Base-by-base conservation (phyloP, 1,284 basidiomycete species). In the Apiotrichum porosum region DNA sequence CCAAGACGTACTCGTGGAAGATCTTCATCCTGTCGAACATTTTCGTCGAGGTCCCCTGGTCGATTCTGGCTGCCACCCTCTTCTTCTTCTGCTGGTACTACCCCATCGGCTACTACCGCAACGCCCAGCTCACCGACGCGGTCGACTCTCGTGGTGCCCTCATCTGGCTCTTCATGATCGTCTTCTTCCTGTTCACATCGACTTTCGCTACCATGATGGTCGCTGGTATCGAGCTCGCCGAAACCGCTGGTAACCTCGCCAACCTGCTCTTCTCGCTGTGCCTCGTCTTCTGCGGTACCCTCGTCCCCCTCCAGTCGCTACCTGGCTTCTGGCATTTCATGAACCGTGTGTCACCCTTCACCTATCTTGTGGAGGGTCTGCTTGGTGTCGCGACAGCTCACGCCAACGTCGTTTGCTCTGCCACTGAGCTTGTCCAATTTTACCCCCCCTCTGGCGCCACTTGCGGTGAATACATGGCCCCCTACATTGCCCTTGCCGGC, bases 1-100 rank as follows among this genome's bases (percentile, higher is more conserved):
- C 83, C 56, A 80, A 84, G 62, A 86, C 87, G 64, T 93, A 91
- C 75, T 81, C 81, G 42, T 93, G 90, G 90, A 77, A 82, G 8
- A 81, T 85, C 1, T 79, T 91, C 37, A 68, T 71, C 37, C 44
- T 68, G 30, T 61, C 59, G 37, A 71, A 71, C 56, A 67, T 77
- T 35, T 37, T 77, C 14, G 74, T 71, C 34, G 72, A 72, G 57
- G 61, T 71, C 28, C 70, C 68, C 3, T 71, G 65, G 66, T 66
- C 60, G 5, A 69, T 86, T 19, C 55, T 86, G 3, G 78, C 79
- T 22, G 69, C 63, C 2, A 63, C 59, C 8, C 28, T 69, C 19
- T 68, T 76, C 58, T 77, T 68, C 64, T 68, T 75, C 62, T 71
- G 65, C 55, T 76, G 69, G 68, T 75, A 75, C 62, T 76, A 72